phyloP scores from a whole-genome alignment of 768 basidiomycete genomes.

The Floccularia luteovirens region DNA sequence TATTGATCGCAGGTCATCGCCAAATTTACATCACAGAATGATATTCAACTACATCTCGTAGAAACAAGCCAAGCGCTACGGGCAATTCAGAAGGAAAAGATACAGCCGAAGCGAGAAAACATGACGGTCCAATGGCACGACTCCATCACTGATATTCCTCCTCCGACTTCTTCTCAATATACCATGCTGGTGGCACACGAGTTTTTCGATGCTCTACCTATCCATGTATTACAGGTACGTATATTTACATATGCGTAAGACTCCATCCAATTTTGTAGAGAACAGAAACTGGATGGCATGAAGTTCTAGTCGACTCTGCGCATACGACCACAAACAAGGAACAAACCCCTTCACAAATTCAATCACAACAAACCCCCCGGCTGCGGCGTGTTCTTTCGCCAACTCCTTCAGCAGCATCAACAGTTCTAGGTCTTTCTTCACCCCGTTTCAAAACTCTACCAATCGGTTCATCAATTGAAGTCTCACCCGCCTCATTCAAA shows the following conservation, averaged over 20 bases:
- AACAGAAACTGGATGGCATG: conserved; percentile 76
- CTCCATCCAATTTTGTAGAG: conserved; percentile 35
- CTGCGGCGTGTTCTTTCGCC: conserved; percentile 66
- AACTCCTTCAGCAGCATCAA: conserved; percentile 36
- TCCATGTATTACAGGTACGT: conserved; percentile 80
- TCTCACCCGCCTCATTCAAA: conserved; percentile 65
- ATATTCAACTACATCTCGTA: conserved; percentile 61
- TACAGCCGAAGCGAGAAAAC: conserved; percentile 34
- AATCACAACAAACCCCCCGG: conserved; percentile 15
- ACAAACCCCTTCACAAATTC: background rate
- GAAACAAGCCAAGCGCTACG: conserved; percentile 74
- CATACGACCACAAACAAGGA: no score
- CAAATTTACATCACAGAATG: conserved; percentile 30
- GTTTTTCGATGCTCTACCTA: conserved; percentile 94
- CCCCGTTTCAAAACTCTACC: conserved; percentile 64
- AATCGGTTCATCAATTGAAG: conserved; percentile 69
- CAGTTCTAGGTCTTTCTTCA: conserved; percentile 58
- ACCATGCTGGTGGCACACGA: conserved; percentile 93
- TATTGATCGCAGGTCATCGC: conserved; percentile 36
- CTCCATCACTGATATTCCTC: conserved; percentile 62
- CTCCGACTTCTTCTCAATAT: conserved; percentile 40
- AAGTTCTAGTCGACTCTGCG: conserved; percentile 68
- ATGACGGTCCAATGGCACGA: conserved; percentile 64
- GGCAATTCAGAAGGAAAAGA: conserved; percentile 46
- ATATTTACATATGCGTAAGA: background rate